A percentile compares a stretch with the other conserved stretches of the same genome.
These are phyloP conservation scores for Corymbia calophylla DNA, from an alignment of 441 rosid genomes.

Conservation along the genomic window DNA sequence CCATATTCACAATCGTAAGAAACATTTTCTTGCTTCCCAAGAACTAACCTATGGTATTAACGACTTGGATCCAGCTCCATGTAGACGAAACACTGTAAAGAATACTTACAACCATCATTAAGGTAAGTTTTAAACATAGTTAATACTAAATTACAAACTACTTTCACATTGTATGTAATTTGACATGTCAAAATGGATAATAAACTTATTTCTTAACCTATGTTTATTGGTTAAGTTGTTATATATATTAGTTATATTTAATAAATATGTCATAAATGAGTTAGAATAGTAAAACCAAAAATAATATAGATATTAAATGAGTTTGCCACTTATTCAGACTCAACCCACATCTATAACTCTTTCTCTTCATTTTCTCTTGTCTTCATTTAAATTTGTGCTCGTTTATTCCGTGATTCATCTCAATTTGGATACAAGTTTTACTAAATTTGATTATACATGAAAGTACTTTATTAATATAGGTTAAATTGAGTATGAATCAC, in stretches of 20 bases:
- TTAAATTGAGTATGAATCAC: too few relatives aligned
- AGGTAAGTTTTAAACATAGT: not conserved
- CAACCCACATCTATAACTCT: not conserved
- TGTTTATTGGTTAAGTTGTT: too few relatives aligned
- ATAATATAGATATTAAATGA: too few relatives aligned
- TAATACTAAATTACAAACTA: not conserved
- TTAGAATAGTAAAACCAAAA: too few relatives aligned
- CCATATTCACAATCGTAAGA: not conserved
- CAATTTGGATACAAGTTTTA: too few relatives aligned
- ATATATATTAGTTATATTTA: too few relatives aligned
- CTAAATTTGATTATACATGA: too few relatives aligned
- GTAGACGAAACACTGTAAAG: not conserved
- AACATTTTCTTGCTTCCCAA: not conserved
- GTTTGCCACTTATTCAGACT: too few relatives aligned
- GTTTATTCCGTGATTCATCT: fast-evolving
- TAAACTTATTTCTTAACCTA: too few relatives aligned
- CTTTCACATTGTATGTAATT: not conserved
- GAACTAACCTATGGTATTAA: not conserved
- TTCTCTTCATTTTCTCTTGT: too few relatives aligned
- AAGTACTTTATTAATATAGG: too few relatives aligned
- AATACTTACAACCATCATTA: not conserved
- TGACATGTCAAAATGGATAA: not conserved
- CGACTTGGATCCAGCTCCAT: not conserved
- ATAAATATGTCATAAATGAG: too few relatives aligned
- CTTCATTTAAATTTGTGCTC: fast-evolving